Evolutionary conservation across 345 rosid species (phyloP), one percentile per base, ranked within the genome.

Genomic region (Syzygium aromaticum): DNA sequence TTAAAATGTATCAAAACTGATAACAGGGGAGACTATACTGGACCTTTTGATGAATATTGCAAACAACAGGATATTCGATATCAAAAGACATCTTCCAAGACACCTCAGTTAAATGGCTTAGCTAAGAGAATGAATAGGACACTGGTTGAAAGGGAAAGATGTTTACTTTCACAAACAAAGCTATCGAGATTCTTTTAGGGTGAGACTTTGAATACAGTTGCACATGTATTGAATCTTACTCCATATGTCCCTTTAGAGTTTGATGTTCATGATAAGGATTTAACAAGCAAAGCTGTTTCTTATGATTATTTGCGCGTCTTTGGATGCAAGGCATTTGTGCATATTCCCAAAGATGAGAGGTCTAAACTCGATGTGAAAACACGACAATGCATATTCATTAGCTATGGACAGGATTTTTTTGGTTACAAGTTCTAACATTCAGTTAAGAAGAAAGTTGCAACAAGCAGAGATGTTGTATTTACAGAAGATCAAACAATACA

Each of bases 91-190:
- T 5, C 46, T 43, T 43, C 46, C 46, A 89, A 4, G 85, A 87
- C 19, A 16, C 73, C n/a, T 11, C 54, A 85, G 1, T 51, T 53
- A 49, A 87, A 89, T 87, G 77, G 84, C 13, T 25, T 89, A 28
- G 82, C 25, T 23, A 61, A 89, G 19, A 84, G 88, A 17, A 89
- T 87, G 85, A 85, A 86, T 3, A 84, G 9, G 56, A 87, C 80
- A 13, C 27, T 84, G 2, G 23, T n/a, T 16, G 33, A 89, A 49
- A 86, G 52, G 21, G 8, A 52, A 19, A 84, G 16, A 84, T 84
- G 80, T 51, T 28, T 86, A 28, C 84, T 88, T 51, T 86, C 17
- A 21, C 1, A 83, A 1, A 43, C 84, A n/a, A 84, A 85, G 52
- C 51, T 85, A 12, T 46, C 23, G 2, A 84, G 27, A 84, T 73